phyloP scores from a whole-genome alignment of 345 rosid species.

The Draba incana region DNA sequence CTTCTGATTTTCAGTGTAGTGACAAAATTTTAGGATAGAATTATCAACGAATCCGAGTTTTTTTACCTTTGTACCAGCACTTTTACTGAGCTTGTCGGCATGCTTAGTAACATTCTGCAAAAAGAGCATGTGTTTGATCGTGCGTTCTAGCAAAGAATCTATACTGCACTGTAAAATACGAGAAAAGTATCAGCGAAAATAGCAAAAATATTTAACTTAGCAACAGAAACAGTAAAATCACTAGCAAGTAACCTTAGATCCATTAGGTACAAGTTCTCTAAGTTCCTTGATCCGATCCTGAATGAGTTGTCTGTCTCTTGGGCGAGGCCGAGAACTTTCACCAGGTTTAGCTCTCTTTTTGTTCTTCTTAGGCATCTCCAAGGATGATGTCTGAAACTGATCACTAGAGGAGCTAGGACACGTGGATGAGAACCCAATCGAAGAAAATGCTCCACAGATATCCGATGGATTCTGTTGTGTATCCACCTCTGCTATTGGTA shows the following conservation, averaged over 20 bases:
- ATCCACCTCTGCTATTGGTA: slow-evolving; percentile 49
- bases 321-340: slow-evolving; percentile 89
- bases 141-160: slow-evolving; percentile 92
- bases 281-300: slow-evolving; percentile 98
- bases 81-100: slow-evolving; percentile 84
- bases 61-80: slow-evolving; percentile 67
- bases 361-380: slow-evolving; percentile 64
- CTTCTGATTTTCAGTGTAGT: background rate
- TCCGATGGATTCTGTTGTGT: slow-evolving; percentile 57
- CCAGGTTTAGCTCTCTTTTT: slow-evolving; percentile 85
- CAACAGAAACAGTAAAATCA: background rate
- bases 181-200: slow-evolving; percentile 39
- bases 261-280: slow-evolving; percentile 93
- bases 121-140: slow-evolving; percentile 92
- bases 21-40: background rate
- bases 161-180: slow-evolving; percentile 81
- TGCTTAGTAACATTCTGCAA: slow-evolving; percentile 81
- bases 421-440: slow-evolving; percentile 71
- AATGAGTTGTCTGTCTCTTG: slow-evolving; percentile 96
- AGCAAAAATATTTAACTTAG: slow-evolving; percentile 14
- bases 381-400: slow-evolving; percentile 60
- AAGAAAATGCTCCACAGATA: slow-evolving; percentile 60
- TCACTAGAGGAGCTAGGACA: slow-evolving; percentile 71
- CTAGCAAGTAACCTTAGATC: slow-evolving; percentile 52
- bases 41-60: background rate